Base-by-base conservation (phyloP, 2,329 filamentous ascomycete genomes). In the Aspergillus luchuensis region DNA sequence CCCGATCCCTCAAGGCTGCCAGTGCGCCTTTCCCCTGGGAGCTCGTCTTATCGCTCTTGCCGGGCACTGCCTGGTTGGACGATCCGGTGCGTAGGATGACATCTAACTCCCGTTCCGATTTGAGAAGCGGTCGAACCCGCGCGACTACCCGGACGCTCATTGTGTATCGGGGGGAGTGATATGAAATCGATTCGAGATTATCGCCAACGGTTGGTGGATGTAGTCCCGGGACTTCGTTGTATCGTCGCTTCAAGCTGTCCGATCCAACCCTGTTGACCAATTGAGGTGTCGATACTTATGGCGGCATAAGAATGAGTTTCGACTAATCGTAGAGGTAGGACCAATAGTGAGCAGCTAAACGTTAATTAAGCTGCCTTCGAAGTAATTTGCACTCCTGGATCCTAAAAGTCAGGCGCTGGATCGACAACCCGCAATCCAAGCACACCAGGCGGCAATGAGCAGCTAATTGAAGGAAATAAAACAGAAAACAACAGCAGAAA, bases 41-140 rank as follows among this genome's bases (percentile, higher is more conserved):
- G 56, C 59, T 67, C 60, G 69, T 67, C 55, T 71, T 71, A 52
- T 71, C 71, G 54, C 55, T 59, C 54, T 70, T 72, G 38, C 49
- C 59, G 58, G 59, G 61, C 19, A 53, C 60, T 33, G 47, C 52
- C 21, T 61, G 67, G 53, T 43, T 72, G 56, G 59, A 58, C 2
- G 82, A 84, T 63, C 84, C 86, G 51, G 88, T 88, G 8, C 87
- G 85, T 67, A 98, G 89, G 68, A 98, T 97, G 62, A 91, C 85
- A 79, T 98, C 94, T 77, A 90, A 90, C 72, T 95, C 91, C 60
- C 89, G 82, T 81, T 98, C 95, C 65, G 89, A 88, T 69, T 91
- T 89, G 64, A 97, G 87, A 64, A 97, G 85, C 56, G 94, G 94
- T 69, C 94, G 89, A 70, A 99, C 91, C 67, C 95, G 87, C 61